Conservation (phyloP, 257 asterid genomes). For the Cordia subcordata region DNA sequence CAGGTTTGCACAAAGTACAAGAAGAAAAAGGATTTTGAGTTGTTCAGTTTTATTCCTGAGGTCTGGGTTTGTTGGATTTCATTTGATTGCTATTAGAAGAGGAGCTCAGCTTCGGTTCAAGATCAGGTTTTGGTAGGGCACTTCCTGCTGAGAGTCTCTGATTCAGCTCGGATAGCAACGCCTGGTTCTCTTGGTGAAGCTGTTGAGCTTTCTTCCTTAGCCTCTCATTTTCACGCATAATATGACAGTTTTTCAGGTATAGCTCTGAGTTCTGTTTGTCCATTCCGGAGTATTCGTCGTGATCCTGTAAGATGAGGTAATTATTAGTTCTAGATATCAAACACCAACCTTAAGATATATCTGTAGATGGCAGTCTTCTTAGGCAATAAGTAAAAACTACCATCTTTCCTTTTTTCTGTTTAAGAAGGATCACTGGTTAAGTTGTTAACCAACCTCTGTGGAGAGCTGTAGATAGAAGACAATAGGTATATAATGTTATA, state of each 20-base stretch:
- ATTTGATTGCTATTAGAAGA: constrained; percentile 5
- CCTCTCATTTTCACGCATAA: constrained; percentile 43
- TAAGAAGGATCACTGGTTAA: too few relatives aligned
- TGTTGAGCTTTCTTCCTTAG: constrained; percentile 44
- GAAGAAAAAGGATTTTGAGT: too few relatives aligned
- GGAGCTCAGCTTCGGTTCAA: constrained; percentile 23
- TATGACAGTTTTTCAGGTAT: constrained; percentile 43
- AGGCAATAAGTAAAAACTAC: too few relatives aligned
- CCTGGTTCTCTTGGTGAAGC: constrained; percentile 48
- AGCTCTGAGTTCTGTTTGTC: constrained; percentile 46
- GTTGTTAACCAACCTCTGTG: too few relatives aligned
- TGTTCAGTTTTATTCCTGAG: constrained; percentile 22
- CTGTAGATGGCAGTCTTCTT: too few relatives aligned
- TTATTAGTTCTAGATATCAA: too few relatives aligned
- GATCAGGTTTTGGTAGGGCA: constrained; percentile 11
- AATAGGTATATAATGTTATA: too few relatives aligned
- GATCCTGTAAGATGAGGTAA: too few relatives aligned
- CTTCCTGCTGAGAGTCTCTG: constrained; percentile 28
- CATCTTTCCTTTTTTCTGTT: too few relatives aligned
- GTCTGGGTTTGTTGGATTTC: constrained; percentile 15
- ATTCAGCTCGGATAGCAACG: constrained; percentile 37
- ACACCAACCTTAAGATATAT: too few relatives aligned
- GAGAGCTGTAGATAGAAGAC: too few relatives aligned
- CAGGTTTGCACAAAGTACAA: too few relatives aligned
- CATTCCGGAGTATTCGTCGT: constrained; percentile 22